Evolutionary conservation across 2,329 filamentous ascomycete genomes (phyloP), one percentile per base, ranked within the genome.

Genomic region (Aspergillus vadensis): DNA sequence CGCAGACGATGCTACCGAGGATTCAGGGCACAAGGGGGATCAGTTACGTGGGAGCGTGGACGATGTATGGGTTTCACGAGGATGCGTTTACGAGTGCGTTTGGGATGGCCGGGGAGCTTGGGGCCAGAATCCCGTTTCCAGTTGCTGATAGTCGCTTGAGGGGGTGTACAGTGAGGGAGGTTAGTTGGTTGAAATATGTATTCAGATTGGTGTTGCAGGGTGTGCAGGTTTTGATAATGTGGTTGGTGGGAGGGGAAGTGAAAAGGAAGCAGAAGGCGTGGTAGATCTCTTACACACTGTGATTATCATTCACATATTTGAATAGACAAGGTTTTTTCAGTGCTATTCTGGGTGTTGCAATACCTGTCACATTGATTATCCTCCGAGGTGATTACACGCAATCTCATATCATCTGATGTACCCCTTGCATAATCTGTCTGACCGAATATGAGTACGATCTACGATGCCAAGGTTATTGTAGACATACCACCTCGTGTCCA

Each of bases 41-140:
- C 5, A 58, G 56, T 21, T 58, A 58, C 23, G 56, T 27, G 5
- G 56, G 56, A 5, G 56, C 56, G 10, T 58, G 56, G 56, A 58
- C 56, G 4, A 58, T 38, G 56, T 58, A 58, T n/a, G 56, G 56
- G 25, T 58, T 58, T 17, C 56, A 58, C 27, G 56, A 58, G 32
- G 56, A 58, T 53, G 56, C 56, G 5, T 53, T 58, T 25, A 53
- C 56, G 5, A 58, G 49, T 41, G 56, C 48, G 9, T 53, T 58
- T 25, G 27, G 10, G 5, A 49, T 53, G 2, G 48, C 23, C 4
- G 49, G 7, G n/a, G 49, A 53, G 38, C 15, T 58, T 23, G 56
- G 36, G 3, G 56, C 49, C 9, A 53, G 15, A 15, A 9, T 58
- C 4, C 56, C 56, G 4, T 58, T 58, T 25, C 17, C 10, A 1